Percentiles rank a stretch among this genome's conserved stretches.
Evolutionary conservation across 805 yeast species (phyloP).

Genomic region (Candida succiphila): DNA sequence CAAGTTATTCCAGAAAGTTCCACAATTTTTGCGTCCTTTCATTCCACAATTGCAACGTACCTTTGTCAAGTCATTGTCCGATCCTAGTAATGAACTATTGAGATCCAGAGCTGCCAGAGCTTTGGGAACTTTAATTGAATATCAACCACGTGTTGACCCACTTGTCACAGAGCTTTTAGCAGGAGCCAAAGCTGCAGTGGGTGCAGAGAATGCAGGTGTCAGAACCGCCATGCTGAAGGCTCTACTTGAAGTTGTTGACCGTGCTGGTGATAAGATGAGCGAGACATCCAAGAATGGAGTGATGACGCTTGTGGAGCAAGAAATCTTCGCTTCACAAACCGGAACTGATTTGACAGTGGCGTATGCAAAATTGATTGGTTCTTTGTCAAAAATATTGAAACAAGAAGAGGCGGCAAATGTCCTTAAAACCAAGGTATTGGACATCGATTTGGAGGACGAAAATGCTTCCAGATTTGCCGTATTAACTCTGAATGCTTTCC

Average conservation of each 20-base stretch:
- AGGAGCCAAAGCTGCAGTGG: constrained; percentile 58
- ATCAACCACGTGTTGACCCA: constrained; percentile 92
- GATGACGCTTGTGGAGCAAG: constrained; percentile 65
- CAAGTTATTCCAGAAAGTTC: constrained; percentile 69
- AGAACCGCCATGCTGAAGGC: constrained; percentile 83
- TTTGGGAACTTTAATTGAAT: constrained; percentile 75
- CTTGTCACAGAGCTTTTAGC: constrained; percentile 73
- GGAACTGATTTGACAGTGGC: constrained; percentile 59
- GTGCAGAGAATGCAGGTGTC: constrained; percentile 45
- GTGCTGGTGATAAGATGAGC: constrained; percentile 71
- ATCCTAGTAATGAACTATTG: constrained; percentile 59
- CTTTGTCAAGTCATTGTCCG: constrained; percentile 84
- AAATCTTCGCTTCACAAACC: constrained; percentile 28
- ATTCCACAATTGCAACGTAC: constrained; percentile 97
- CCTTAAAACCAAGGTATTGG: constrained; percentile 48
- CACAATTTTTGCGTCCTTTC: constrained; percentile 87
- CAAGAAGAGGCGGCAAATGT: constrained; percentile 54
- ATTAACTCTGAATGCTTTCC: constrained; percentile 67
- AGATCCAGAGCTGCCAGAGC: constrained; percentile 85
- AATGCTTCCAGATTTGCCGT: constrained; percentile 51
- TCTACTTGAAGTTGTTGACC: constrained; percentile 67
- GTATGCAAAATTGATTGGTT: constrained; percentile 71
- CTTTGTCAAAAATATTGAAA: constrained; percentile 59
- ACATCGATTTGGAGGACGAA: constrained; percentile 25
- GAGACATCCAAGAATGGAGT: constrained; percentile 63